Evolutionary conservation across 495 filamentous ascomycete species (phyloP), one percentile per base, ranked within the genome.

Genomic region (Elasticomyces elasticus): DNA sequence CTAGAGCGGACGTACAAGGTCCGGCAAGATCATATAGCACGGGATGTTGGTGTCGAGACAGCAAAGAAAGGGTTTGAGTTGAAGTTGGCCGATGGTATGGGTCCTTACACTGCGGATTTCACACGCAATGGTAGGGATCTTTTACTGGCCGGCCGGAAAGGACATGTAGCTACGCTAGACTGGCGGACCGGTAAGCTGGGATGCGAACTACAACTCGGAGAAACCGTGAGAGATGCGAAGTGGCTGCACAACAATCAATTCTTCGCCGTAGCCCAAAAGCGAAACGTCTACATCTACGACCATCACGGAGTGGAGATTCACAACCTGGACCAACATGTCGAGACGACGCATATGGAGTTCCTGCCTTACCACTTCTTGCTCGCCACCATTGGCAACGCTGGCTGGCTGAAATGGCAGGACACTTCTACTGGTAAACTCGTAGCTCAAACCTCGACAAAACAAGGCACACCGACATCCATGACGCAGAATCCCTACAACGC

Each of bases 241-340:
- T 98, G 90, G 87, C 74, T 98, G 51, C 91, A 98, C 68, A 96
- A 95, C 62, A 88, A 94, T 66, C 89, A 95, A 61, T 89, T 78
- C 69, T 95, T 97, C 69, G 92, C 94, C 2, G 89, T 95, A n/a
- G 87, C 92, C 25, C 92, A 98, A 70, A 97, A 97, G 78, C 94
- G 94, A 69, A 84, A 91, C 56, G 85, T 89, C 56, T 89, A 88
- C 72, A 97, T 98, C 56, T 98, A 98, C 72, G 92, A 96, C 61
- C 72, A 80, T 31, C 75, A 81, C 25, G 92, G 92, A 55, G 84
- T 94, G 15, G 92, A 98, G 69, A 66, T 98, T 20, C 94, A 98
- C 69, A 89, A 87, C 65, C 72, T 98, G 55, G 79, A 78, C 68
- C 87, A 89, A 64, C 89, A 94, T 62, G 76, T 91, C 56, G 92